Evolutionary conservation across 805 yeast species (phyloP).

Genomic region (Candida vaughaniae): DNA sequence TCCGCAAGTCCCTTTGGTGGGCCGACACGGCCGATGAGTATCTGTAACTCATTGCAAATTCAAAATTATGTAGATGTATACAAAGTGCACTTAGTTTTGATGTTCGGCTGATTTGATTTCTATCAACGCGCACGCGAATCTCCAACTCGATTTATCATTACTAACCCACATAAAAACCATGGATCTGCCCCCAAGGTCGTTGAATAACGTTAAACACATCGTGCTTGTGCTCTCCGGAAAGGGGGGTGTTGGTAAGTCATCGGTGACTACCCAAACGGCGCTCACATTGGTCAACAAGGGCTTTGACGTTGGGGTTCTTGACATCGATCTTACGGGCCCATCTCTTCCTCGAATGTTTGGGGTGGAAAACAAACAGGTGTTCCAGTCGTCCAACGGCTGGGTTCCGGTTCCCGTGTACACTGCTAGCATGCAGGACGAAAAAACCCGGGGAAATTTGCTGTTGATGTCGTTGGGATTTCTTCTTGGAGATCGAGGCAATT

Average conservation of each 20-base stretch:
- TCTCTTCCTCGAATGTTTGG: conserved; percentile 97
- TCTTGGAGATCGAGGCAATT: conserved; percentile 77
- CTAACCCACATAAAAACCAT: too few relatives aligned
- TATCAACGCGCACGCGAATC: too few relatives aligned
- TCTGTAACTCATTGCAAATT: conserved; percentile 28
- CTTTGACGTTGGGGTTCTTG: conserved; percentile 86
- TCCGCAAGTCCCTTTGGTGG: conserved; percentile 42
- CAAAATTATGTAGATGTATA: too few relatives aligned
- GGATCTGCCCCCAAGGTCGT: conserved; percentile 28
- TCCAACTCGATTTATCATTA: too few relatives aligned
- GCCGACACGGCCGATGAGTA: conserved; percentile 30
- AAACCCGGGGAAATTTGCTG: conserved; percentile 43
- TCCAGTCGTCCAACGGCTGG: conserved; percentile 86
- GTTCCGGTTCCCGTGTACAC: conserved; percentile 66
- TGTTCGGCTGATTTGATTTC: too few relatives aligned
- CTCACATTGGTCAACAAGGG: conserved; percentile 72
- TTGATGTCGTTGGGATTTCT: conserved; percentile 90
- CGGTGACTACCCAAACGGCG: conserved; percentile 92
- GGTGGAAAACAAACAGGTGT: conserved; percentile 73
- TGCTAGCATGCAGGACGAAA: background rate
- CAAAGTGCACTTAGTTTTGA: too few relatives aligned
- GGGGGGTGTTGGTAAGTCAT: conserved; percentile 97
- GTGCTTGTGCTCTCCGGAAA: conserved; percentile 86
- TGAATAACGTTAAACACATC: conserved; percentile 65
- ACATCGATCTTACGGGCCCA: conserved; percentile 95